Evolutionary conservation across 2,329 filamentous ascomycete species (phyloP).

Genomic region (Fusarium floridanum): DNA sequence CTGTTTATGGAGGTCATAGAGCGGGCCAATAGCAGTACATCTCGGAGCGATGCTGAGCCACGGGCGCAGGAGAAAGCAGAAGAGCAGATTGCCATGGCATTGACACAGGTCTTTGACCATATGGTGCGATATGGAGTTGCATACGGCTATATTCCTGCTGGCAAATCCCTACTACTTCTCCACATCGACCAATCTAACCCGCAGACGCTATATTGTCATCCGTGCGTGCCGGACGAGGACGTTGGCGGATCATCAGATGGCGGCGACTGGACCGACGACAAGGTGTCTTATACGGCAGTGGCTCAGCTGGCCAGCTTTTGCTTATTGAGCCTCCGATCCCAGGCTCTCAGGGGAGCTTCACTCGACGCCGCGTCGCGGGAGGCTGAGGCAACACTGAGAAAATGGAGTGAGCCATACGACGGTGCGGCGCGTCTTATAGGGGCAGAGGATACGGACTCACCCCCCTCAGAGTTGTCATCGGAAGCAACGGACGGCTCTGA

Average conservation of each 20-base stretch:
- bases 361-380: slow-evolving; percentile 15
- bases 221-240: slow-evolving; percentile 24
- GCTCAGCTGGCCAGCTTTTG: slow-evolving; percentile 40
- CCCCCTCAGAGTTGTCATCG: not conserved
- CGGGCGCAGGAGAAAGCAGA: not conserved
- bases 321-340: slow-evolving; percentile 35
- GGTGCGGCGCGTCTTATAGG: too few species aligned
- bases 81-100: not conserved
- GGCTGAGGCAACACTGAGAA: slow-evolving; percentile 22
- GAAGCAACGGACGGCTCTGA: not conserved
- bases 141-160: slow-evolving; percentile 45
- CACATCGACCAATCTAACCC: slow-evolving; percentile 29
- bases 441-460: not conserved
- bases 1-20: not conserved
- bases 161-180: slow-evolving; percentile 45
- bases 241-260: not conserved
- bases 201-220: slow-evolving; percentile 36
- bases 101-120: slow-evolving; percentile 36
- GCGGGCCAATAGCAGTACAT: not conserved
- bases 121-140: slow-evolving; percentile 36
- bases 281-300: slow-evolving; percentile 23
- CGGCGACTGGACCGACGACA: not conserved
- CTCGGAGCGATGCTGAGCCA: not conserved
- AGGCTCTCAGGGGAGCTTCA: slow-evolving; percentile 24
- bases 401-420: slow-evolving; percentile 21